phyloP scores from a whole-genome alignment of 108 stramenopile genomes.

The Skeletonema costatum region DNA sequence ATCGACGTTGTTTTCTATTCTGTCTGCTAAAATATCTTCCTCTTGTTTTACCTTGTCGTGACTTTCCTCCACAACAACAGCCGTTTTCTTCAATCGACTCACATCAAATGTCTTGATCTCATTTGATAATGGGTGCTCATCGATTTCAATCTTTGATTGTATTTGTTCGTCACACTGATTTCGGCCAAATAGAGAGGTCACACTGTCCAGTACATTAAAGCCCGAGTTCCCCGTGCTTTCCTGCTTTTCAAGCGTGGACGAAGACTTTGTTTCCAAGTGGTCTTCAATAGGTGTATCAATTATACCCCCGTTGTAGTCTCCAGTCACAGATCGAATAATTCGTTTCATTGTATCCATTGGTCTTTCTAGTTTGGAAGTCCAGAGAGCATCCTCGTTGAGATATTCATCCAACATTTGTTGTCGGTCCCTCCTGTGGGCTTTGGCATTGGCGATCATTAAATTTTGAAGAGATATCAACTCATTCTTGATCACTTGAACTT shows the following conservation, averaged over 20 bases:
- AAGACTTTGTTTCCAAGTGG: background rate
- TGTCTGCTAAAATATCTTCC: background rate
- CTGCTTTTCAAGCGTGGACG: background rate
- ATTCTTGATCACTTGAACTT: conserved; percentile 22
- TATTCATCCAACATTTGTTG: conserved; percentile 6
- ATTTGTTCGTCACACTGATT: background rate
- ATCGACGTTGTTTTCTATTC: background rate
- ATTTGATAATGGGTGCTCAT: conserved; percentile 9
- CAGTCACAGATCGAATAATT: conserved; percentile 18
- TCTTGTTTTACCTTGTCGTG: background rate
- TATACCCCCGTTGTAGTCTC: background rate
- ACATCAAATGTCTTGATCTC: conserved; percentile 11
- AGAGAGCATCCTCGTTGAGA: background rate
- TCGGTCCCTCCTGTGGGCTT: background rate
- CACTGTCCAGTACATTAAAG: background rate
- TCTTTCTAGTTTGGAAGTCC: conserved; percentile 7
- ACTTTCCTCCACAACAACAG: background rate
- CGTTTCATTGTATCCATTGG: conserved; percentile 16
- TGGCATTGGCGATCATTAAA: conserved; percentile 4
- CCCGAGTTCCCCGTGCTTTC: background rate
- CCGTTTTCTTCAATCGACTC: conserved; percentile 4
- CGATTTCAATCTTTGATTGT: background rate
- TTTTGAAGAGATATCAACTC: conserved; percentile 15
- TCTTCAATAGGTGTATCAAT: background rate
- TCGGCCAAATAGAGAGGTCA: conserved; percentile 9